Evolutionary conservation across 2,329 filamentous ascomycete species (phyloP).

Genomic region (Claviceps sp.): DNA sequence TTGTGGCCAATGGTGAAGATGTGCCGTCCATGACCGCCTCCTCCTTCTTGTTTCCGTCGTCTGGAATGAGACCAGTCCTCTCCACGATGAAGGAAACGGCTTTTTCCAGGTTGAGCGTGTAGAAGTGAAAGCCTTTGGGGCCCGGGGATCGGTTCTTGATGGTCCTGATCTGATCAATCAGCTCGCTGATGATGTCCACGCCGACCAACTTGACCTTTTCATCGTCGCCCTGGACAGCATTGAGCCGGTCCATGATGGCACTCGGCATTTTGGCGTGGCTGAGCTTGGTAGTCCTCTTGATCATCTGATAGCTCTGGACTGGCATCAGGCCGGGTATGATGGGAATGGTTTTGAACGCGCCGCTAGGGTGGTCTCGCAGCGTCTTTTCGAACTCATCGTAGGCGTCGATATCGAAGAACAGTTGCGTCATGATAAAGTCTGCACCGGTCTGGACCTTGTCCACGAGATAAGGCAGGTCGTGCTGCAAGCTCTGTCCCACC

Average conservation of each 20-base stretch:
- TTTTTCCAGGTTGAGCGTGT: conserved; percentile 92
- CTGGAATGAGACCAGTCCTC: conserved; percentile 68
- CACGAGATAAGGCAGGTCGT: conserved; percentile 76
- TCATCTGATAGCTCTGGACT: conserved; percentile 92
- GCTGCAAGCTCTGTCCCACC: conserved; percentile 50
- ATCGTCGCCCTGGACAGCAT: conserved; percentile 64
- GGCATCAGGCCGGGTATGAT: conserved; percentile 96
- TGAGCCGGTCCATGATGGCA: conserved; percentile 54
- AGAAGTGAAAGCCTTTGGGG: conserved; percentile 85
- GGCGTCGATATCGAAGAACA: conserved; percentile 83
- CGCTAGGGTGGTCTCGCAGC: conserved; percentile 68
- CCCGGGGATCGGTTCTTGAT: conserved; percentile 42
- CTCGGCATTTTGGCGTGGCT: conserved; percentile 76
- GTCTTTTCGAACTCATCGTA: conserved; percentile 69
- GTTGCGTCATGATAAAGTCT: conserved; percentile 96
- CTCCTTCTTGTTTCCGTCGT: conserved; percentile 34
- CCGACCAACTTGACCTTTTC: conserved; percentile 69
- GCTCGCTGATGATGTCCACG: conserved; percentile 70
- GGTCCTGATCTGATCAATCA: conserved; percentile 64
- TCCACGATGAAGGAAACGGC: conserved; percentile 89
- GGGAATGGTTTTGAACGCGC: conserved; percentile 70
- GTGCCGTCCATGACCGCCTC: conserved; percentile 36
- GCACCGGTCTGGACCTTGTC: conserved; percentile 87
- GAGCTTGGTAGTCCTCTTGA: conserved; percentile 85
- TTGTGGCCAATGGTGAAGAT: neutral